Conservation (phyloP, 2,329 filamentous ascomycete species). For the Davidsoniella australis region DNA sequence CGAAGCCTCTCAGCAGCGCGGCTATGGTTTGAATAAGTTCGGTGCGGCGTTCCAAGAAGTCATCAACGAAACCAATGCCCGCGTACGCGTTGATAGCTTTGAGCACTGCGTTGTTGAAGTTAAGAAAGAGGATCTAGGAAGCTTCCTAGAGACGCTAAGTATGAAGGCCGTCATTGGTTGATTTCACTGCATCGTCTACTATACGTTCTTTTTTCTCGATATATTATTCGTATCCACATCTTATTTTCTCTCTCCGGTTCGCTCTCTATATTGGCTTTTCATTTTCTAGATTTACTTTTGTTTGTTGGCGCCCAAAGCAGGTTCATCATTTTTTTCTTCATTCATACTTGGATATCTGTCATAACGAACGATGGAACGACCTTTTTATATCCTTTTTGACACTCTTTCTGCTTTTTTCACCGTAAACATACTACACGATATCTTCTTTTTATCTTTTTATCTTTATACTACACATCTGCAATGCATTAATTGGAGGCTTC, state of each 20-base stretch:
- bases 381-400: neutral
- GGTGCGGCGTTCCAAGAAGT: conserved; percentile 93
- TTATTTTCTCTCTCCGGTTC: neutral
- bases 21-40: conserved; percentile 73
- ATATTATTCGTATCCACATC: neutral
- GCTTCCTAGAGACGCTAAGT: conserved; percentile 81
- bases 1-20: conserved; percentile 36
- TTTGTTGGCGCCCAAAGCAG: too few relatives aligned
- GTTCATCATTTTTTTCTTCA: too few relatives aligned
- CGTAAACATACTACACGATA: too few relatives aligned
- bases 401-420: neutral
- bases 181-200: neutral
- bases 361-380: conserved; percentile 3
- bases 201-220: neutral
- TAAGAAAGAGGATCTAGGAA: conserved; percentile 82
- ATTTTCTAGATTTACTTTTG: too few relatives aligned
- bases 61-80: conserved; percentile 72
- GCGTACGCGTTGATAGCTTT: conserved; percentile 88
- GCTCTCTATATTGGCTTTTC: too few relatives aligned
- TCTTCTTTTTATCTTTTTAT: too few relatives aligned
- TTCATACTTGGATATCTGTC: neutral
- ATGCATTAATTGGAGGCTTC: too few relatives aligned
- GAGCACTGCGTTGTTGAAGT: conserved; percentile 96
- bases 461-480: too few relatives aligned
- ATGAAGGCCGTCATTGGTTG: conserved; percentile 68